Evolutionary conservation across 1,284 basidiomycete genomes (phyloP), one percentile per base, ranked within the genome.

Genomic region (Earliella scabrosa): DNA sequence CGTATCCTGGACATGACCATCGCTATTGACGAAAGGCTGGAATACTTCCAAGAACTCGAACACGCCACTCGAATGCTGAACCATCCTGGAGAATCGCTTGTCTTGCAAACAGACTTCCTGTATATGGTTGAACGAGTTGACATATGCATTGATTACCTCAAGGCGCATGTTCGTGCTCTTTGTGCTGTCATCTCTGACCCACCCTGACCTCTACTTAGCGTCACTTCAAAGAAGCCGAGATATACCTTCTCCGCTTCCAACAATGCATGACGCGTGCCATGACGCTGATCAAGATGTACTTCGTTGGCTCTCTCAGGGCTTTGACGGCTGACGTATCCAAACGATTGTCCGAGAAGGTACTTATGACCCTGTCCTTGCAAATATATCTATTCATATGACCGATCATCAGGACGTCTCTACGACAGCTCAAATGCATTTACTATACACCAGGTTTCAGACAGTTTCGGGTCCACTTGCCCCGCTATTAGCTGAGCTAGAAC

Each of bases 181-280:
- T 29, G 2, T 9, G 7, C 38, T 14, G 14, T 13, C 40, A 14
- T 24, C 13, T 45, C n/a, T 13, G 2, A 8, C 20, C 6, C 20
- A 45, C 27, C 31, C 34, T 41, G 21, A 34, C 44, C 8, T 20
- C 7, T 38, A 45, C 20, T 31, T 66, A 97, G 93, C 83, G 92
- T 63, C 88, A 95, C 70, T 97, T 89, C 75, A 84, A 83, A 64
- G 95, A 97, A 75, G 87, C 94, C 10, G 93, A 97, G 66, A 78
- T 97, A 18, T 97, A 97, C 70, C 78, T 97, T 9, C 80, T 98
- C 20, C 87, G 95, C 23, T 97, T 95, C 74, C 94, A 96, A 67
- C 95, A 97, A 74, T 97, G 95, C 72, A 88, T 97, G 82, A 96
- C 93, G 0, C 86, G 95, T 32, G 92, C 93, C 21, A 97, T 97